Conservation (phyloP, 2,329 filamentous ascomycete species). For the Arthrobotrys megalospora region DNA sequence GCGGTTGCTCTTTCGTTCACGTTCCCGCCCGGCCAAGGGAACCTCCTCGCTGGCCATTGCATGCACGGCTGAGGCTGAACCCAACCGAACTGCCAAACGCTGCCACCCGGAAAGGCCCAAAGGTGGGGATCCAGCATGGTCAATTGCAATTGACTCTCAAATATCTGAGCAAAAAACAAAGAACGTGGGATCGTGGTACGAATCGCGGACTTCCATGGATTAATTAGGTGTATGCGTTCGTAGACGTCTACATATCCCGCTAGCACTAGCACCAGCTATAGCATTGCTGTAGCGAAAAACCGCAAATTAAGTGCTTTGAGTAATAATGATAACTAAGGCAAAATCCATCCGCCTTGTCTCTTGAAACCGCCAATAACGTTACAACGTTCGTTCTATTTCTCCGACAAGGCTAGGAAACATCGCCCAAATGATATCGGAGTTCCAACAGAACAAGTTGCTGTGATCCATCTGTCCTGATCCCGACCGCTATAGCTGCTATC, state of each 20-base stretch:
- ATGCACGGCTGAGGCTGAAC: constrained; percentile 48
- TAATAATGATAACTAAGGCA: not conserved
- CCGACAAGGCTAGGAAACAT: constrained; percentile 1
- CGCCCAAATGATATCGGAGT: not conserved
- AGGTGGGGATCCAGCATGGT: not conserved
- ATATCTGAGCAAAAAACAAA: no score
- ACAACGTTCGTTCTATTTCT: not conserved
- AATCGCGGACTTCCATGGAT: no score
- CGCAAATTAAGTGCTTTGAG: not conserved
- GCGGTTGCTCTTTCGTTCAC: constrained; percentile 3
- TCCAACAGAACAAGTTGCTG: not conserved
- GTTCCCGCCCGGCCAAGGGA: constrained; percentile 12
- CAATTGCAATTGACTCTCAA: constrained; percentile 3
- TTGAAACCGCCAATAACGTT: not conserved
- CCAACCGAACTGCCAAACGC: constrained; percentile 37
- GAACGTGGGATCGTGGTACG: no score
- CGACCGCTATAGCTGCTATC: no score
- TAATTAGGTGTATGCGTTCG: not conserved
- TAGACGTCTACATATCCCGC: not conserved
- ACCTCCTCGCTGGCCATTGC: not conserved
- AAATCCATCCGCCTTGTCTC: not conserved
- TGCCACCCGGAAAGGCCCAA: not conserved
- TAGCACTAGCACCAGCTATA: constrained; percentile 19
- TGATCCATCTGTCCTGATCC: not conserved
- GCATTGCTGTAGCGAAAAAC: constrained; percentile 2